Evolutionary conservation across 768 basidiomycete genomes (phyloP).

Genomic region (Lentinula sp.): DNA sequence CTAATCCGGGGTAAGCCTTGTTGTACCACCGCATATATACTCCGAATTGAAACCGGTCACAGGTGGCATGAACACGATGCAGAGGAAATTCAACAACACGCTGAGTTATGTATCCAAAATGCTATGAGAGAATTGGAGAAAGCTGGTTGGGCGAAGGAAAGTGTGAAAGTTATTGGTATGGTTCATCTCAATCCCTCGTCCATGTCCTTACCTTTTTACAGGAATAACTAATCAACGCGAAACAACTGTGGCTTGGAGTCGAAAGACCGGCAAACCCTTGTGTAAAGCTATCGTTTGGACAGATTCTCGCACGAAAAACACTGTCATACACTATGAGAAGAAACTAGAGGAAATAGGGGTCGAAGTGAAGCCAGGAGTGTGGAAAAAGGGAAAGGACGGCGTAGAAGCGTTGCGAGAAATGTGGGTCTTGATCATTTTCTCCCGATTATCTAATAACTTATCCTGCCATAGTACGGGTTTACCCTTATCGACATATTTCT

Average conservation of each 20-base stretch:
- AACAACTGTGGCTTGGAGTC: slow-evolving; percentile 91
- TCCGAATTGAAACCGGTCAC: slow-evolving; percentile 1
- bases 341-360: slow-evolving; percentile 71
- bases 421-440: slow-evolving; percentile 22
- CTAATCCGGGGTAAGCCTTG: slow-evolving; percentile 67
- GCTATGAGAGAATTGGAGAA: slow-evolving; percentile 67
- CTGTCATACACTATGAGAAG: slow-evolving; percentile 74
- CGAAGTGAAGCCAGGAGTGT: slow-evolving; percentile 56
- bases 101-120: slow-evolving; percentile 68
- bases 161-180: slow-evolving; percentile 90
- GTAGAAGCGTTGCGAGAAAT: slow-evolving; percentile 58
- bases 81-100: slow-evolving; percentile 69
- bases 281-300: slow-evolving; percentile 95
- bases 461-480: slow-evolving; percentile 66
- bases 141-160: slow-evolving; percentile 70
- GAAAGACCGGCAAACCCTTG: slow-evolving; percentile 81
- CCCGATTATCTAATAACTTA: slow-evolving; percentile 1
- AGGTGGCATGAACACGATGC: slow-evolving; percentile 98
- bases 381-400: slow-evolving; percentile 68
- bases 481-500: slow-evolving; percentile 97
- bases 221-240: slow-evolving; percentile 98
- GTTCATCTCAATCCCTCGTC: slow-evolving; percentile 11
- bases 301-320: slow-evolving; percentile 85
- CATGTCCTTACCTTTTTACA: slow-evolving; percentile 19
- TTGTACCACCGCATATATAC: background rate